These are phyloP conservation scores for Aspergillus pseudoglaucus DNA, from an alignment of 2,329 filamentous ascomycete genomes.

Conservation along the genomic window DNA sequence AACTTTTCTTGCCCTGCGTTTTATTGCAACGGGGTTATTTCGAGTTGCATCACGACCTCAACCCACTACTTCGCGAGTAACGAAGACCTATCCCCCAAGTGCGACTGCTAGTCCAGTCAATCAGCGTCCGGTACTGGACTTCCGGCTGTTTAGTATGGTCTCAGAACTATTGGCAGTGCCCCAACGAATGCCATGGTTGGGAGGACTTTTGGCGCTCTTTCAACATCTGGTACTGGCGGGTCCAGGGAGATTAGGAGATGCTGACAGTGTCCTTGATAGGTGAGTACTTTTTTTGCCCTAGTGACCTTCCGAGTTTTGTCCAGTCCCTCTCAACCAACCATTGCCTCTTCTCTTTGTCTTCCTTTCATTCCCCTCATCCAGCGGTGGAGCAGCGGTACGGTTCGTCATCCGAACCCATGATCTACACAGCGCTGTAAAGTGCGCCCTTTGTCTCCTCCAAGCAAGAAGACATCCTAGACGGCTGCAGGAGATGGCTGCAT, in stretches of 20 bases:
- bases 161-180: conserved; percentile 68
- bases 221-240: conserved; percentile 69
- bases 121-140: conserved; percentile 62
- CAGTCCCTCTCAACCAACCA: background rate
- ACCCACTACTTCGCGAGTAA: conserved; percentile 19
- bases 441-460: conserved; percentile 16
- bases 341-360: conserved; percentile 8
- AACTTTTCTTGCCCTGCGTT: conserved; percentile 57
- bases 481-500: conserved; percentile 22
- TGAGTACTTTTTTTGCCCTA: conserved; percentile 52
- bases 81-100: conserved; percentile 4
- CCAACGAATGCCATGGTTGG: conserved; percentile 84
- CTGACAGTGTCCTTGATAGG: conserved; percentile 81
- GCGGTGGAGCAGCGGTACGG: conserved; percentile 23
- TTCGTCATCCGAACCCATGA: conserved; percentile 26
- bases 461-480: conserved; percentile 9
- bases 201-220: conserved; percentile 65
- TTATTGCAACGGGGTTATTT: conserved; percentile 58
- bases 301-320: too few relatives aligned
- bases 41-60: conserved; percentile 62
- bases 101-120: conserved; percentile 19
- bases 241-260: conserved; percentile 66
- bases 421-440: conserved; percentile 22
- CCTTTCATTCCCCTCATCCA: conserved; percentile 2
- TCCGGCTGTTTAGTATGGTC: conserved; percentile 69